Evolutionary conservation across 768 basidiomycete species (phyloP), one percentile per base, ranked within the genome.

Genomic region (Hygrocybe coccinea): DNA sequence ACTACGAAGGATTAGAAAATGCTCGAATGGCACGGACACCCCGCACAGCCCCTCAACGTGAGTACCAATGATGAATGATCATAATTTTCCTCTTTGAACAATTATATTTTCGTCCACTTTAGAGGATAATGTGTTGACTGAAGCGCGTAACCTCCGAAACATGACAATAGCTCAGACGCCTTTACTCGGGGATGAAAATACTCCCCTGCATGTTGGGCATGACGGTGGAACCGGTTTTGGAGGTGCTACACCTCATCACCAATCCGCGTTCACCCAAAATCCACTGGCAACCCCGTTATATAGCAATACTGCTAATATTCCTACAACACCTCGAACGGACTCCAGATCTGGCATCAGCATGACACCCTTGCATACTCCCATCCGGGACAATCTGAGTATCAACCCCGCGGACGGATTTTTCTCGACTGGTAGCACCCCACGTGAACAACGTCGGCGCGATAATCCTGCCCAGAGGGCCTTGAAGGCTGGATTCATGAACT

Each of bases 171-270:
- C 82, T 3, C 95, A 98, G 72, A 99, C 97, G 0, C 97, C 97
- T 14, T 77, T 99, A 1, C 80, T 98, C 11, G 97, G 97, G 3
- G 92, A 98, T 48, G 95, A 98, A 72, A 99, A 99, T 70, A 98
- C 97, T 0, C 97, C 95, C 11, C 69, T 98, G 47, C 95, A 95
- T 66, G 70, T 74, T 6, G 77, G 77, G 1, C 76, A 84, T 19
- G 81, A 77, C n/a, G 87, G 84, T 12, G 90, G 91, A 11, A 92
- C 93, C 6, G 97, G 97, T 2, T 99, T 92, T 66, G 94, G 94
- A 67, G 81, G 94, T 44, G 95, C 94, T 0, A 97, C 95, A 3
- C 97, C 97, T n/a, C 86, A 83, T 19, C 92, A 92, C 62, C 84
- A 86, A 61, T 86, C 90, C 25, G 81, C 91, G 0, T 93, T 95